Base-by-base conservation (phyloP, 2,329 filamentous ascomycete genomes). In the Monosporascus sp. region DNA sequence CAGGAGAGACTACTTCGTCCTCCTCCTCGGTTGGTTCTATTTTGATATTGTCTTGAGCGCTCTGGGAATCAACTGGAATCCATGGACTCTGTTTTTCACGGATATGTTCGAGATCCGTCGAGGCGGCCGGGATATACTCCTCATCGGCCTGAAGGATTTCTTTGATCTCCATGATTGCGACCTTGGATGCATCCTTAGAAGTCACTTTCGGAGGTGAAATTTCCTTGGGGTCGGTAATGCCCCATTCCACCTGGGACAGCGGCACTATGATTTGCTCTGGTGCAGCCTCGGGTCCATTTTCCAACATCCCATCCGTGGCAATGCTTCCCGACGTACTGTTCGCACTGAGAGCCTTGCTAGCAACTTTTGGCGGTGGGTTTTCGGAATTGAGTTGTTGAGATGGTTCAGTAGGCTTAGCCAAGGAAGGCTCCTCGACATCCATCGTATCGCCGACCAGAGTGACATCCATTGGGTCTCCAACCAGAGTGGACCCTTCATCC, bases 71-170 rank as follows among this genome's bases (percentile, higher is more conserved):
- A 15, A 61, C 57, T 46, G 49, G 36, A 24, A 54, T 54, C 66
- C 62, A 68, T 14, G 63, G 67, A 49, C 63, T 66, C 59, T 66
- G 65, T 38, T 45, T 57, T 9, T 48, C 37, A 51, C 45, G 17
- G 15, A 51, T 31, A 11, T 51, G 44, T 6, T 37, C 24, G 17
- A 54, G 42, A 14, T 46, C 24, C 41, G 18, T 44, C 15, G 45
- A 34, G 15, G 25, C 41, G 11, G 37, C 18, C 15, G 50, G 48
- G 15, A 18, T 37, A 15, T 31, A 18, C 11, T 20, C 47, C 39
- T 50, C 27, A 11, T 50, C n/a, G 24, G 42, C 18, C 27, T 57
- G 25, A 17, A 41, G 31, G 31, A 11, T n/a, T n/a, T 46, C 31
- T 38, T 55, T 48, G 38, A 31, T n/a, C 18, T 54, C 53, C 18